Percentiles rank a stretch among this genome's conserved stretches.
Evolutionary conservation across 2,329 filamentous ascomycete genomes (phyloP).

Genomic region (Coniochaeta hoffmannii): DNA sequence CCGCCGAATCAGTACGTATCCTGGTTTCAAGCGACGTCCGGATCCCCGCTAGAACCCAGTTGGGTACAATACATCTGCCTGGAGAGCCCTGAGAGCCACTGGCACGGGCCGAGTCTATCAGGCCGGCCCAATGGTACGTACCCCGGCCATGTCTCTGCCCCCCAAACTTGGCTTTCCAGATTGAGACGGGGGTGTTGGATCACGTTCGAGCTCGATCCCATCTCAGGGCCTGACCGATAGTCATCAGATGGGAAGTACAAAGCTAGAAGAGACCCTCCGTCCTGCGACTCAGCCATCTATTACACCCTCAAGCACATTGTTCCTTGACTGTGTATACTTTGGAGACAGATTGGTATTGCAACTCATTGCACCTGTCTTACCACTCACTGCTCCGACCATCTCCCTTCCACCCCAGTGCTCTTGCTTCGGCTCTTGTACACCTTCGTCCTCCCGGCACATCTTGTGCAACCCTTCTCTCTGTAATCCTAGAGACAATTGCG

Average conservation of each 20-base stretch:
- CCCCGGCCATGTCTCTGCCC: background rate
- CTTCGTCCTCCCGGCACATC: background rate
- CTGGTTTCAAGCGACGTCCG: background rate
- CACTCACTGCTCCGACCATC: background rate
- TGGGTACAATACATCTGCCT: background rate
- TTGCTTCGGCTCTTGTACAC: background rate
- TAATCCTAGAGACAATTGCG: background rate
- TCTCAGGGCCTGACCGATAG: background rate
- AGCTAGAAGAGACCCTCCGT: background rate
- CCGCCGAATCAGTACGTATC: background rate
- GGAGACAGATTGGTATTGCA: background rate
- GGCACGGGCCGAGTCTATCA: background rate
- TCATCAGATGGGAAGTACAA: background rate
- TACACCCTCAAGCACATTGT: background rate
- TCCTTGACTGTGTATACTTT: background rate
- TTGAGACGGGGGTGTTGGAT: background rate
- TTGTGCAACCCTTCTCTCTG: background rate
- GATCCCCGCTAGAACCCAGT: background rate
- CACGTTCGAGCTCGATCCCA: background rate
- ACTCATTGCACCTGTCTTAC: background rate
- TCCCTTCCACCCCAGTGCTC: background rate
- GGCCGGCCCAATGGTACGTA: background rate
- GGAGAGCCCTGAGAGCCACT: background rate
- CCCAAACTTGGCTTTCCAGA: background rate
- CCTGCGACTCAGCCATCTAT: background rate